Conservation (phyloP, 768 basidiomycete genomes). For the Lactarius hengduanensis region DNA sequence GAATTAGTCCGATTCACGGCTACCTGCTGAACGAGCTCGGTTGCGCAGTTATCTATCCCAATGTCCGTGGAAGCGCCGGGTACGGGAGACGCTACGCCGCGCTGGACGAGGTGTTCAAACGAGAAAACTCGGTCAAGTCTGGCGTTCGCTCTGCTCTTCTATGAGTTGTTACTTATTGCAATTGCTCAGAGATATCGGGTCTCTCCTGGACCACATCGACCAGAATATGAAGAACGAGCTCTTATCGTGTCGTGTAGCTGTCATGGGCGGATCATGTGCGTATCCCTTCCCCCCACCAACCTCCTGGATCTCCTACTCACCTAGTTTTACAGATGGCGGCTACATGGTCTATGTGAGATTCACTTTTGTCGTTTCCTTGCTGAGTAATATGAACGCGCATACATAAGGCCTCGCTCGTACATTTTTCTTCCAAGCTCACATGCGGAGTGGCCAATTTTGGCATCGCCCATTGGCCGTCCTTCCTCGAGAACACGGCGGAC, state of each 20-base stretch:
- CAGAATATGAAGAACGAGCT: constrained; percentile 37
- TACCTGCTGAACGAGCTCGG: constrained; percentile 45
- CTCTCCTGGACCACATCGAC: constrained; percentile 39
- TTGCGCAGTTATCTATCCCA: constrained; percentile 43
- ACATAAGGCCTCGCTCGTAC: constrained; percentile 40
- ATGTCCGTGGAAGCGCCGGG: constrained; percentile 44
- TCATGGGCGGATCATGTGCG: constrained; percentile 44
- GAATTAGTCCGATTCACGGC: constrained; percentile 35
- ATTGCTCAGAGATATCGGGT: constrained; percentile 38
- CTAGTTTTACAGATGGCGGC: constrained; percentile 15
- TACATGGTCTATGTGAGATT: constrained; percentile 25
- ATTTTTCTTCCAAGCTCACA: constrained; percentile 42
- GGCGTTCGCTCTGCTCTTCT: constrained; percentile 1
- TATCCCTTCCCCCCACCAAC: background rate
- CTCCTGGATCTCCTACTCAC: background rate
- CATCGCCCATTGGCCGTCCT: constrained; percentile 41
- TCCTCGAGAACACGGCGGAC: constrained; percentile 44
- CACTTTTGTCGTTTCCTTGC: background rate
- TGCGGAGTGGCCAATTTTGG: constrained; percentile 45
- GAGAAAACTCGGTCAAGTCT: constrained; percentile 45
- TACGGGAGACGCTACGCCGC: constrained; percentile 44
- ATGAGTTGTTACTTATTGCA: background rate
- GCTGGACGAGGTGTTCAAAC: constrained; percentile 42
- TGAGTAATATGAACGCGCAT: background rate
- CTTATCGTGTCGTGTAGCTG: constrained; percentile 40